phyloP scores from a whole-genome alignment of 1,139 yeast species.

The Nakaseomyces nivariensis region DNA sequence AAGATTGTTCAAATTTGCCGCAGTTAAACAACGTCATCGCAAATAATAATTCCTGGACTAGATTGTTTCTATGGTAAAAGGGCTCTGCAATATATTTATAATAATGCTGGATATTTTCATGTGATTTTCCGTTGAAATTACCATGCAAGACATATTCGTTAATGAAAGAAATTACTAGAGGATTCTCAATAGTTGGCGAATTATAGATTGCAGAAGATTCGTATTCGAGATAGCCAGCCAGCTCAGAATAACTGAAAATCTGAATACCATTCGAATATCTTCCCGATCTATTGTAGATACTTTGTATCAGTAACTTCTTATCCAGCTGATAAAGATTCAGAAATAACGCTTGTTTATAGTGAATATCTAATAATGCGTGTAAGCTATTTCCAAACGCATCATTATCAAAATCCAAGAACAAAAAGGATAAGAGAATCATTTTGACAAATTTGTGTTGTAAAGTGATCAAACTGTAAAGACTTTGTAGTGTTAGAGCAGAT shows the following conservation, averaged over 20 bases:
- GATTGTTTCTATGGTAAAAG: constrained; percentile 15
- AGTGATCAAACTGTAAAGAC: constrained; percentile 18
- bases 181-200: constrained; percentile 11
- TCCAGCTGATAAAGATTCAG: constrained; percentile 20
- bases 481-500: constrained; percentile 16
- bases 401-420: constrained; percentile 24
- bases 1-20: constrained; percentile 19
- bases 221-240: constrained; percentile 16
- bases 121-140: neutral
- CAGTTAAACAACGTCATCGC: constrained; percentile 23
- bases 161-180: constrained; percentile 17
- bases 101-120: constrained; percentile 9
- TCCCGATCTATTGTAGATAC: constrained; percentile 15
- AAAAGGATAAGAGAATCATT: constrained; percentile 20
- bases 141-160: constrained; percentile 14
- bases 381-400: constrained; percentile 16
- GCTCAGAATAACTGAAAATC: constrained; percentile 18
- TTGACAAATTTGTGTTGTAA: constrained; percentile 21
- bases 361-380: constrained; percentile 16
- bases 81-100: constrained; percentile 14
- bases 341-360: constrained; percentile 22
- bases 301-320: constrained; percentile 14
- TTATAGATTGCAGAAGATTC: constrained; percentile 14
- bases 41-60: constrained; percentile 21
- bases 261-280: constrained; percentile 20